These are phyloP conservation scores for Carex arenaria DNA, from an alignment of 202 grass and related monocot genomes.

Conservation along the genomic window DNA sequence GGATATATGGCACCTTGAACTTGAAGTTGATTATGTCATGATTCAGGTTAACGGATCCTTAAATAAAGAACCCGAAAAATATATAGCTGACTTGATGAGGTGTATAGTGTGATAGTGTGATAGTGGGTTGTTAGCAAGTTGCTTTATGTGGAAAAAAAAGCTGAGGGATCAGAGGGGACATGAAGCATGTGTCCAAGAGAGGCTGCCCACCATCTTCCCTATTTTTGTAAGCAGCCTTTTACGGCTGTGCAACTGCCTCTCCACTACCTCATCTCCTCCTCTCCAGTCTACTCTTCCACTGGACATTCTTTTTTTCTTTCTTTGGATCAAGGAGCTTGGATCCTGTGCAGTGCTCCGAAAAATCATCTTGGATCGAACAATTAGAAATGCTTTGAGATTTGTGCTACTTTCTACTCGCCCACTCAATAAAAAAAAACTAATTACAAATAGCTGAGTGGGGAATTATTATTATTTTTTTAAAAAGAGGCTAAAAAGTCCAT, in stretches of 20 bases:
- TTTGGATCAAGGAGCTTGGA: neutral
- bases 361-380: neutral
- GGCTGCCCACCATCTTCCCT: constrained; percentile 15
- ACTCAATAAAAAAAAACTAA: neutral
- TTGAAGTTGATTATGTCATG: neutral
- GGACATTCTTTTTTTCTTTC: neutral
- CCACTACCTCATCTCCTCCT: constrained; percentile 8
- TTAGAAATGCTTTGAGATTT: neutral
- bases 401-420: neutral
- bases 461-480: no score
- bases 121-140: constrained; percentile 29
- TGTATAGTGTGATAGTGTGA: neutral
- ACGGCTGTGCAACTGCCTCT: constrained; percentile 19
- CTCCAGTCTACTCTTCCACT: neutral
- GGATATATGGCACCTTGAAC: neutral
- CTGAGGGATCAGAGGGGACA: constrained; percentile 22
- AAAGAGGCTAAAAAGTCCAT: no score
- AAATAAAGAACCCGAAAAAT: neutral
- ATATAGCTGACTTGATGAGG: neutral
- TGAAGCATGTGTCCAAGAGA: constrained; percentile 35
- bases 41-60: neutral
- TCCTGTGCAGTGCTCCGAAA: neutral
- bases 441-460: no score
- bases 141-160: constrained; percentile 36
- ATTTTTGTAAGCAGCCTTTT: constrained; percentile 25